These are phyloP conservation scores for Aspergillus amoenus DNA, from an alignment of 2,329 filamentous ascomycete genomes.

Conservation along the genomic window DNA sequence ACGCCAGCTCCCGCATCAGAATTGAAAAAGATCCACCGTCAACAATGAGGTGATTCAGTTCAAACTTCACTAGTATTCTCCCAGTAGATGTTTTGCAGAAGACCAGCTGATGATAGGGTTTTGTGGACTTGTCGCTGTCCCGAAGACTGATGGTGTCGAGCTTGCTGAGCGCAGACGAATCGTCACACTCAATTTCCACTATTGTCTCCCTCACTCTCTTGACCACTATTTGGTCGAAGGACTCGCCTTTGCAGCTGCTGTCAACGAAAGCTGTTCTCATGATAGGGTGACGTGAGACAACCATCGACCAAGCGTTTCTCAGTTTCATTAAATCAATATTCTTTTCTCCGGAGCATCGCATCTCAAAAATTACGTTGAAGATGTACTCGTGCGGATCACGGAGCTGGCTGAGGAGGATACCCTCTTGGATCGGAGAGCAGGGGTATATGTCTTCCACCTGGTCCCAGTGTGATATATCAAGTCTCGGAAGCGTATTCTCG, in stretches of 20 bases:
- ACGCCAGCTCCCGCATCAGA: constrained; percentile 31
- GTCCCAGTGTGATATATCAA: constrained; percentile 31
- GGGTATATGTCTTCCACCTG: constrained; percentile 38
- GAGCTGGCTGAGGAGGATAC: constrained; percentile 38
- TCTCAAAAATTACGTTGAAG: constrained; percentile 37
- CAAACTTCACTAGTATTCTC: constrained; percentile 34
- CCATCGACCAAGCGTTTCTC: constrained; percentile 32
- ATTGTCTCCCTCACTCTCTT: constrained; percentile 26
- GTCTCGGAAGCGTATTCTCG: constrained; percentile 33
- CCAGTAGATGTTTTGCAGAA: constrained; percentile 33
- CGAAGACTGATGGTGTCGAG: constrained; percentile 29
- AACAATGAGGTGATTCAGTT: constrained; percentile 41
- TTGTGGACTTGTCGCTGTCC: constrained; percentile 26
- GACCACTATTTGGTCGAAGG: constrained; percentile 40
- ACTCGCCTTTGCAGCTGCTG: constrained; percentile 32
- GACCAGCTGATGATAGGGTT: constrained; percentile 35
- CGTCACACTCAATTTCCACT: constrained; percentile 30
- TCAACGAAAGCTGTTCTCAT: constrained; percentile 37
- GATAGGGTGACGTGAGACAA: constrained; percentile 34
- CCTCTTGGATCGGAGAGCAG: constrained; percentile 39
- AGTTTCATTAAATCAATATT: constrained; percentile 28
- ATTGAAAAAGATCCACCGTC: constrained; percentile 37
- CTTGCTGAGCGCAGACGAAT: constrained; percentile 27
- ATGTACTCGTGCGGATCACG: constrained; percentile 37
- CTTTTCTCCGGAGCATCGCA: constrained; percentile 20